These are phyloP conservation scores for Vanderwaltozyma polyspora DNA, from an alignment of 805 yeast species.

Conservation along the genomic window DNA sequence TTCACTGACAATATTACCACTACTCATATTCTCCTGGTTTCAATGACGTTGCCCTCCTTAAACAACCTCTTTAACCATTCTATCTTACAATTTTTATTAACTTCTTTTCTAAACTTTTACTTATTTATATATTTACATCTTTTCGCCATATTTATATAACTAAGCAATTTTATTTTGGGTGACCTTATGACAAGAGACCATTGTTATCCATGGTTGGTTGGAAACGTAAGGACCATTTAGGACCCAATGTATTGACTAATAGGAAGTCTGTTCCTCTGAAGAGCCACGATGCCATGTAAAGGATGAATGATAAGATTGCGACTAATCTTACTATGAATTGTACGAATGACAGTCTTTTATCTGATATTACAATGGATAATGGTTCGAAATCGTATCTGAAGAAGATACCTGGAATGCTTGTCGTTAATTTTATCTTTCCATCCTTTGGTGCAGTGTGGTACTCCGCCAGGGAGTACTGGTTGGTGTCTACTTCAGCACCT, in stretches of 20 bases:
- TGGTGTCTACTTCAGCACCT: conserved; percentile 66
- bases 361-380: conserved; percentile 55
- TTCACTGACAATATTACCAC: neutral
- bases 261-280: conserved; percentile 47
- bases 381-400: conserved; percentile 87
- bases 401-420: conserved; percentile 61
- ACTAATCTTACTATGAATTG: conserved; percentile 69
- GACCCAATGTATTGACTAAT: conserved; percentile 46
- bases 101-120: too few relatives aligned
- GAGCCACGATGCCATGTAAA: conserved; percentile 57
- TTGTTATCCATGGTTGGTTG: conserved; percentile 12
- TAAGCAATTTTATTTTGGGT: too few relatives aligned
- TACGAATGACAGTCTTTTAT: conserved; percentile 61
- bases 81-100: too few relatives aligned
- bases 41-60: too few relatives aligned
- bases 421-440: conserved; percentile 2
- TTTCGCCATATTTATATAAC: too few relatives aligned
- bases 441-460: conserved; percentile 32
- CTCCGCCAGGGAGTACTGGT: conserved; percentile 70
- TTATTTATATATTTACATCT: too few relatives aligned
- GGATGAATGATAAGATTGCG: conserved; percentile 74
- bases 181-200: too few relatives aligned
- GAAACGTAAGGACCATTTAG: conserved; percentile 34
- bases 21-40: neutral
- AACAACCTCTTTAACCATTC: too few relatives aligned